A percentile compares a stretch with the other conserved stretches of the same genome.
Evolutionary conservation across 768 basidiomycete species (phyloP).

Genomic region (Gloeostereum incarnatum): DNA sequence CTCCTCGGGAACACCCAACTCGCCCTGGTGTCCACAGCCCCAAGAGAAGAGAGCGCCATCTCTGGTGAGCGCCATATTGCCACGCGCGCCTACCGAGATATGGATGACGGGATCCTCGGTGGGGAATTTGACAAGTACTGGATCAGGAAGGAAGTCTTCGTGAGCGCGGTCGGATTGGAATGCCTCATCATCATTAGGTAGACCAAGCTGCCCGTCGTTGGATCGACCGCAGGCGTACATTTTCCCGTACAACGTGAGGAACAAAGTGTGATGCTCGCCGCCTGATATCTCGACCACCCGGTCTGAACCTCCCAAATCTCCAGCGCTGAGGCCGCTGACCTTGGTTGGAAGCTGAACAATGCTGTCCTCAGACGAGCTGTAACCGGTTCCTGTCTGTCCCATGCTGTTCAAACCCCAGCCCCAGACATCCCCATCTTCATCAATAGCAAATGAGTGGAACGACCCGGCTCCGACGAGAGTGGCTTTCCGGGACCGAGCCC

Average conservation of each 20-base stretch:
- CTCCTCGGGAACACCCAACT: slow-evolving; percentile 56
- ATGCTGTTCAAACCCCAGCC: slow-evolving; percentile 94
- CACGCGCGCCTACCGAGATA: slow-evolving; percentile 62
- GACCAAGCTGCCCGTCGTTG: slow-evolving; percentile 78
- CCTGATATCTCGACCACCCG: slow-evolving; percentile 66
- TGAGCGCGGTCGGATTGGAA: slow-evolving; percentile 43
- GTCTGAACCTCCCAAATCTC: slow-evolving; percentile 44
- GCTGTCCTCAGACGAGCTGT: slow-evolving; percentile 30
- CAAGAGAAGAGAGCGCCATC: slow-evolving; percentile 66
- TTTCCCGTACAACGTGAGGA: slow-evolving; percentile 74
- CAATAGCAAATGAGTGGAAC: slow-evolving; percentile 87
- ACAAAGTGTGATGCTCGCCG: slow-evolving; percentile 86
- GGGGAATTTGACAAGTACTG: slow-evolving; percentile 58
- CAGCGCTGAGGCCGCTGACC: slow-evolving; percentile 54
- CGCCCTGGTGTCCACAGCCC: slow-evolving; percentile 74
- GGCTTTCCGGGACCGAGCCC: slow-evolving; percentile 44
- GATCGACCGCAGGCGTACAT: slow-evolving; percentile 84
- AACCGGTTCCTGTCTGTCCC: slow-evolving; percentile 72
- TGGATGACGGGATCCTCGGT: slow-evolving; percentile 56
- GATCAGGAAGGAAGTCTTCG: slow-evolving; percentile 54
- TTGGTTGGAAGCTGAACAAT: slow-evolving; percentile 56
- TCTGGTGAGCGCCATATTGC: slow-evolving; percentile 60
- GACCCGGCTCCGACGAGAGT: slow-evolving; percentile 72
- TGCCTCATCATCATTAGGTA: slow-evolving; percentile 60
- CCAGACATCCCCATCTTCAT: slow-evolving; percentile 76